phyloP scores from a whole-genome alignment of 768 basidiomycete species.

The Rhodotorula babjevae region DNA sequence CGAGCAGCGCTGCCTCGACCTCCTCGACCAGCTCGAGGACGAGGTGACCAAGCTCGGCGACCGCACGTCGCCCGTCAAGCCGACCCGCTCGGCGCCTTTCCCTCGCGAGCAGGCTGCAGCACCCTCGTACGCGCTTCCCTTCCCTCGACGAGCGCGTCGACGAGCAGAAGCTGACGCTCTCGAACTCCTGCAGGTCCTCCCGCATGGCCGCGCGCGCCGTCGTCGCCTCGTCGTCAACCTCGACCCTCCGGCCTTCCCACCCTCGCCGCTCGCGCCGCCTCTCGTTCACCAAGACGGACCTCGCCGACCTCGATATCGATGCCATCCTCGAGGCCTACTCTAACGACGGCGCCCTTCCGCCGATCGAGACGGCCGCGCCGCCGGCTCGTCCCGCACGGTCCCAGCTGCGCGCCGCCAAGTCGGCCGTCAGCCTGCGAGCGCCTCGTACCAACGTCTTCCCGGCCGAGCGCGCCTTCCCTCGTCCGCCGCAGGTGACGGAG shows the following conservation, averaged over 20 bases:
- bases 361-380: not conserved
- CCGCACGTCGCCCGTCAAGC: no score
- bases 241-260: not conserved
- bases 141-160: not conserved
- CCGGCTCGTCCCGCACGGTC: not conserved
- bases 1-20: conserved; percentile 18
- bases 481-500: not conserved
- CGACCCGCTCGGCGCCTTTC: no score
- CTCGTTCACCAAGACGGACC: conserved; percentile 21
- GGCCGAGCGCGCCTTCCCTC: not conserved
- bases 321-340: conserved; percentile 31
- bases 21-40: conserved; percentile 22
- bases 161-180: not conserved
- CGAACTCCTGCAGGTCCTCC: not conserved
- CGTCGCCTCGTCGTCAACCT: not conserved
- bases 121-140: not conserved
- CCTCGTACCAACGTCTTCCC: conserved; percentile 2
- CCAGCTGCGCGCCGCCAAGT: not conserved
- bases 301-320: conserved; percentile 34
- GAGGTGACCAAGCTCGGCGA: not conserved
- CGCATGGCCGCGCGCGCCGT: not conserved
- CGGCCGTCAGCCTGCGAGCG: not conserved
- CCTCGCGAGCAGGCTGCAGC: not conserved
- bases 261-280: conserved; percentile 2
- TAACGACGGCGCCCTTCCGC: not conserved